Evolutionary conservation across 371 early-diverging fungal species (phyloP).

Genomic region (Mortierella polycephala): DNA sequence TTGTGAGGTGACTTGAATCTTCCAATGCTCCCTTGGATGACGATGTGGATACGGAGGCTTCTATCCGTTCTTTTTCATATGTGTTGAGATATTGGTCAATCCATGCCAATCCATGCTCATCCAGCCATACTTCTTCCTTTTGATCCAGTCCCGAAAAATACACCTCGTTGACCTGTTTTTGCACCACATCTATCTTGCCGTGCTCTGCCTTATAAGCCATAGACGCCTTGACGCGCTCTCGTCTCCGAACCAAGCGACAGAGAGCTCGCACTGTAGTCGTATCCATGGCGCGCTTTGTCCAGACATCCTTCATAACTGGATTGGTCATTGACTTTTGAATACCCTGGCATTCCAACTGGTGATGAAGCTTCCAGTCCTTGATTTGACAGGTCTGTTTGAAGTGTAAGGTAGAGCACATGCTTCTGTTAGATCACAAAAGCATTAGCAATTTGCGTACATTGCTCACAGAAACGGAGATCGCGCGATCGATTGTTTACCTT

Average conservation of each 20-base stretch:
- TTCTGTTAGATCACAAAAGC: no score
- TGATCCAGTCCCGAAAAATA: constrained; percentile 41
- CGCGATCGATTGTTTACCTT: constrained; percentile 21
- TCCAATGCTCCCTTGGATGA: constrained; percentile 12
- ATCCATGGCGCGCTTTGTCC: constrained; percentile 40
- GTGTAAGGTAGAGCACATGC: no score
- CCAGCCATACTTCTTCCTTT: constrained; percentile 44
- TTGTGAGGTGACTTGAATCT: constrained; percentile 27
- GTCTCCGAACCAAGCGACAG: constrained; percentile 41
- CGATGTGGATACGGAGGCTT: background rate
- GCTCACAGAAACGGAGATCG: no score
- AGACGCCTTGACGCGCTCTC: constrained; percentile 30
- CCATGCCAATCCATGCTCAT: constrained; percentile 40
- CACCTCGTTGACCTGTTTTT: constrained; percentile 45
- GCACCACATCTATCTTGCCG: constrained; percentile 26
- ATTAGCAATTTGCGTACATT: no score
- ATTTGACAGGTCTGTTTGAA: constrained; percentile 32
- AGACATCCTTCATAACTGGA: constrained; percentile 28
- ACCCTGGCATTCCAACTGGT: constrained; percentile 48
- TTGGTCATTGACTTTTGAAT: constrained; percentile 41
- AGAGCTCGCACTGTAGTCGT: constrained; percentile 35
- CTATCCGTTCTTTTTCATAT: constrained; percentile 9
- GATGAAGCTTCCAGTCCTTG: constrained; percentile 53
- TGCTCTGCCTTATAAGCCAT: constrained; percentile 27
- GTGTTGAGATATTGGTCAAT: constrained; percentile 28